Conservation (phyloP, 805 yeast genomes). For the Lipomyces chichibuensis region DNA sequence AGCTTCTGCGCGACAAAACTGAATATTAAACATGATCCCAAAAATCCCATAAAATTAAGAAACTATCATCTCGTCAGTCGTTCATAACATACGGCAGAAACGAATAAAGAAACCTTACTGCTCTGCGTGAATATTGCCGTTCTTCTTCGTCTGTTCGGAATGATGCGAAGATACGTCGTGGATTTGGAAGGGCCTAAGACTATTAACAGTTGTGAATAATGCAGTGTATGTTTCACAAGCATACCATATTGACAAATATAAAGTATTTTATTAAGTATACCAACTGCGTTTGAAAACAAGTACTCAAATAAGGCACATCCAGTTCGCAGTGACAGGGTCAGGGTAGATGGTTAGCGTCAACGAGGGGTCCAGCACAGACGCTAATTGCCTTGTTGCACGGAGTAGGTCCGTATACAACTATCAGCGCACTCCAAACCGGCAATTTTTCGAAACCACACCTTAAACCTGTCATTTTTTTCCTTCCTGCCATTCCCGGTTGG, state of each 20-base stretch:
- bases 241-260: background rate
- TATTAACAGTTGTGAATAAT: background rate
- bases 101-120: conserved; percentile 48
- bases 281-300: no score
- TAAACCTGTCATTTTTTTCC: background rate
- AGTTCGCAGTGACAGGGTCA: background rate
- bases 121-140: conserved; percentile 70
- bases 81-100: background rate
- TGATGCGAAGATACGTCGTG: conserved; percentile 76
- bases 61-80: conserved; percentile 44
- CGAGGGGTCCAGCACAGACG: background rate
- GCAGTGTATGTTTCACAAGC: background rate
- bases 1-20: conserved; percentile 72
- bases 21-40: conserved; percentile 79
- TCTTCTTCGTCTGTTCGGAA: conserved; percentile 88
- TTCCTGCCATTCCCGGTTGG: background rate
- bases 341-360: background rate
- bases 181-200: conserved; percentile 64
- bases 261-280: no score
- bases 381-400: background rate
- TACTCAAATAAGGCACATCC: no score
- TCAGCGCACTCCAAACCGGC: background rate
- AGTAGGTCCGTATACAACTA: background rate
- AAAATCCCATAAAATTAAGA: conserved; percentile 74
- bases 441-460: background rate